A percentile compares a stretch with the other conserved stretches of the same genome.
Evolutionary conservation across 768 basidiomycete species (phyloP).

Genomic region (Xerocomellus dryophilus): DNA sequence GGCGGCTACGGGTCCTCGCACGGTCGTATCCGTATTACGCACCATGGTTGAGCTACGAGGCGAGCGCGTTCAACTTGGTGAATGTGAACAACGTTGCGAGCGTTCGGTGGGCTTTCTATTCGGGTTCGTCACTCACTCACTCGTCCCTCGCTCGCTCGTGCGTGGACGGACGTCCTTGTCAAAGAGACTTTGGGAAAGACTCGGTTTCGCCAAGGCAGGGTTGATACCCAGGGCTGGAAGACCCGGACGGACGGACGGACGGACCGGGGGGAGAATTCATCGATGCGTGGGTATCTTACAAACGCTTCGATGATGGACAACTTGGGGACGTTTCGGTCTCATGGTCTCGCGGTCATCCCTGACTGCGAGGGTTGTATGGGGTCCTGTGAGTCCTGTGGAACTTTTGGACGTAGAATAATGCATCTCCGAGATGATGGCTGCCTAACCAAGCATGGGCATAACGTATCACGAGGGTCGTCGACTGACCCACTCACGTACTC

Average conservation of each 20-base stretch:
- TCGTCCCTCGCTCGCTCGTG: background rate
- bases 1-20: conserved; percentile 74
- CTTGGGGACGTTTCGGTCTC: background rate
- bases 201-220: conserved; percentile 79
- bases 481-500: no score
- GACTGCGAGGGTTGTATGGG: background rate
- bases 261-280: conserved; percentile 82
- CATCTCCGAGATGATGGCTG: no score
- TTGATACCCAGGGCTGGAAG: conserved; percentile 74
- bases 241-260: conserved; percentile 56
- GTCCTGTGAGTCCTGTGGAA: no score
- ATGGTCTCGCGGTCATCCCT: background rate
- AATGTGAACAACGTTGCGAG: conserved; percentile 82
- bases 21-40: conserved; percentile 79
- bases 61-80: conserved; percentile 88
- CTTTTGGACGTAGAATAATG: no score
- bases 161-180: background rate
- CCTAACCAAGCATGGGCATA: no score
- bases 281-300: conserved; percentile 84
- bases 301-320: conserved; percentile 52
- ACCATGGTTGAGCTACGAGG: conserved; percentile 71
- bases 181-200: conserved; percentile 58
- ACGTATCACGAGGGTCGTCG: no score
- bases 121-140: background rate
- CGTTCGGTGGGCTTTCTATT: conserved; percentile 42